Conservation (phyloP, 2,329 filamentous ascomycete species). For the Aspergillus puulaauensis region DNA sequence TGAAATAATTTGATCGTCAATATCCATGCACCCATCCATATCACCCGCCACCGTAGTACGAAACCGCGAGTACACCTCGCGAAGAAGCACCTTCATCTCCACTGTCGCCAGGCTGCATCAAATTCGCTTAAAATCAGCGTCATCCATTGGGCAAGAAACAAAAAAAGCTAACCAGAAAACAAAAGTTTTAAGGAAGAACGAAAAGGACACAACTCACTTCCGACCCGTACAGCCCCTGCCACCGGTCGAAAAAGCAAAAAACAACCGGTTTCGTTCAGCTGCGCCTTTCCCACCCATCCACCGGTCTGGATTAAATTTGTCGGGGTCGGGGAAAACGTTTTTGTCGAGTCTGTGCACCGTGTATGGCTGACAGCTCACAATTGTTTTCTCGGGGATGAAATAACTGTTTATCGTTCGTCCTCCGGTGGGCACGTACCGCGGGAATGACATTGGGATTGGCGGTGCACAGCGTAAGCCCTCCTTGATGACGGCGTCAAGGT, state of each 20-base stretch:
- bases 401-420: slow-evolving; percentile 44
- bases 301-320: slow-evolving; percentile 32
- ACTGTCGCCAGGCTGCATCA: slow-evolving; percentile 56
- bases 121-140: slow-evolving; percentile 5
- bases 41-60: slow-evolving; percentile 54
- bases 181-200: no score
- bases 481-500: slow-evolving; percentile 63
- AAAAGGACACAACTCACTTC: slow-evolving; percentile 52
- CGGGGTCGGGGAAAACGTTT: slow-evolving; percentile 30
- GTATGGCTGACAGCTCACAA: slow-evolving; percentile 42
- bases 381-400: slow-evolving; percentile 32
- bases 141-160: not conserved
- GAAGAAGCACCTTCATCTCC: slow-evolving; percentile 67
- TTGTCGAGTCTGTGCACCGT: slow-evolving; percentile 34
- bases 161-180: not conserved
- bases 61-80: slow-evolving; percentile 62
- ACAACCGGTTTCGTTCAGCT: slow-evolving; percentile 50
- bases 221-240: slow-evolving; percentile 57
- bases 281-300: slow-evolving; percentile 35
- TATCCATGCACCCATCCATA: slow-evolving; percentile 59
- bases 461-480: slow-evolving; percentile 61
- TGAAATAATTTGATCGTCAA: slow-evolving; percentile 68
- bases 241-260: slow-evolving; percentile 67
- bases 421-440: slow-evolving; percentile 41
- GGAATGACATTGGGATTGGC: slow-evolving; percentile 53